Evolutionary conservation across 2,329 filamentous ascomycete species (phyloP), one percentile per base, ranked within the genome.

Genomic region (Calonectria hongkongensis): DNA sequence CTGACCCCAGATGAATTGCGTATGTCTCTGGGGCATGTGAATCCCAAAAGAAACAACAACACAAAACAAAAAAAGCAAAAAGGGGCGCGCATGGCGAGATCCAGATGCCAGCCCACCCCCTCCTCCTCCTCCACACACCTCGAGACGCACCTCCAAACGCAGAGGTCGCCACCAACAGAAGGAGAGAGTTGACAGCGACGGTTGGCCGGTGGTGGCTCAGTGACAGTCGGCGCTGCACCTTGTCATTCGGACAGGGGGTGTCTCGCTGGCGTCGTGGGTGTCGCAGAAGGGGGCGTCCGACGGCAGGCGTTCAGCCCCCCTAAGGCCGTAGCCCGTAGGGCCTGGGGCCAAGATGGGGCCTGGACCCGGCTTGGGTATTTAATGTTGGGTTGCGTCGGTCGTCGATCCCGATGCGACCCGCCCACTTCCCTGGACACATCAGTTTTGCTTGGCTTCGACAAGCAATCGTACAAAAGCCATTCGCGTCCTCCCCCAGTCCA

Each of bases 151-250:
- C 41, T 43, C 43, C n/a, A 39, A 15, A 45, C n/a, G 33, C 25
- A 60, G 30, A 62, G 50, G 50, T 43, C 21, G 54, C 66, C 66
- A 68, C 66, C 54, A 21, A 13, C 36, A 47, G 30, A 33, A 33
- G 27, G 33, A 48, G 28, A 48, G 51, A 62, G 33, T 33, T 60
- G 41, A 62, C 66, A 62, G 41, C 43, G 18, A 50, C 66, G 45
- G 54, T 60, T 28, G 54, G 56, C 25, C 28, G 9, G 51, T 60
- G 51, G 65, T 28, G 65, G 43, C 45, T 50, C 43, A 51, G 66
- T 62, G 66, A 68, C 54, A 60, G 39, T 33, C 21, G 54, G n/a
- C 9, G 54, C 54, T 68, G 65, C 65, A 68, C 50, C 41, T 60
- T 54, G 50, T 68, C 65, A 60, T 48, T 68, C 62, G 62, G 27